Percentiles rank a stretch among this genome's conserved stretches.
phyloP scores from a whole-genome alignment of 2,329 filamentous ascomycete genomes.

The Fusarium devonianum region DNA sequence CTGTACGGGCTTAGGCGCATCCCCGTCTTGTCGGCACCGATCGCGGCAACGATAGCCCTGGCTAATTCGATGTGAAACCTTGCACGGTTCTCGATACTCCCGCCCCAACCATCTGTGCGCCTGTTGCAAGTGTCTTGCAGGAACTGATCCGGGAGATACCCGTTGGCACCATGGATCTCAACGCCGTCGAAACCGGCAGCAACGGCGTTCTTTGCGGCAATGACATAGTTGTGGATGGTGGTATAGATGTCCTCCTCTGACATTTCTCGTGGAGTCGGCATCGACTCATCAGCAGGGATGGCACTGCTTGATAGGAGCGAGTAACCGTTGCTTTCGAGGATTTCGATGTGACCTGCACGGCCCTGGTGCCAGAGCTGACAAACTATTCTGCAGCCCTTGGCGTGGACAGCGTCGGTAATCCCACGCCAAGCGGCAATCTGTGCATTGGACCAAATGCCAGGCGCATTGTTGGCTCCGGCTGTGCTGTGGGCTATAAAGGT shows the following conservation, averaged over 20 bases:
- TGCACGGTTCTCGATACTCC: no score
- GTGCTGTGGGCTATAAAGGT: slow-evolving; percentile 50
- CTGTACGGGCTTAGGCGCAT: slow-evolving; percentile 69
- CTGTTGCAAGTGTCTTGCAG: slow-evolving; percentile 58
- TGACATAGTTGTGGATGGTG: slow-evolving; percentile 64
- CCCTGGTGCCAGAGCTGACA: slow-evolving; percentile 69
- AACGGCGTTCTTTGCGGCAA: slow-evolving; percentile 61
- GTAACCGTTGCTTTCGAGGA: slow-evolving; percentile 40
- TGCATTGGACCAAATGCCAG: slow-evolving; percentile 64
- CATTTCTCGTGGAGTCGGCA: slow-evolving; percentile 66
- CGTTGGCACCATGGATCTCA: slow-evolving; percentile 66
- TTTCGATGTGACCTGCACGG: slow-evolving; percentile 54
- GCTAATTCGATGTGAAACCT: no score
- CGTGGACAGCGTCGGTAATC: slow-evolving; percentile 69
- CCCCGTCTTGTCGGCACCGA: slow-evolving; percentile 60
- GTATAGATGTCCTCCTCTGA: slow-evolving; percentile 68
- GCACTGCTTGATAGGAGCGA: slow-evolving; percentile 40
- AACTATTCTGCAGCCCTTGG: slow-evolving; percentile 66
- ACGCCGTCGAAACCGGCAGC: slow-evolving; percentile 74
- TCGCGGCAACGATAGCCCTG: slow-evolving; percentile 42
- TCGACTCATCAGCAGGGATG: slow-evolving; percentile 53
- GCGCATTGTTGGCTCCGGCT: slow-evolving; percentile 52
- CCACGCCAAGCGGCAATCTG: slow-evolving; percentile 67
- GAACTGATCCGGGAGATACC: slow-evolving; percentile 69
- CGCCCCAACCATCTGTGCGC: slow-evolving; percentile 60